Conservation (phyloP, 176 grass and related monocot genomes). For the Ensete ventricosum region DNA sequence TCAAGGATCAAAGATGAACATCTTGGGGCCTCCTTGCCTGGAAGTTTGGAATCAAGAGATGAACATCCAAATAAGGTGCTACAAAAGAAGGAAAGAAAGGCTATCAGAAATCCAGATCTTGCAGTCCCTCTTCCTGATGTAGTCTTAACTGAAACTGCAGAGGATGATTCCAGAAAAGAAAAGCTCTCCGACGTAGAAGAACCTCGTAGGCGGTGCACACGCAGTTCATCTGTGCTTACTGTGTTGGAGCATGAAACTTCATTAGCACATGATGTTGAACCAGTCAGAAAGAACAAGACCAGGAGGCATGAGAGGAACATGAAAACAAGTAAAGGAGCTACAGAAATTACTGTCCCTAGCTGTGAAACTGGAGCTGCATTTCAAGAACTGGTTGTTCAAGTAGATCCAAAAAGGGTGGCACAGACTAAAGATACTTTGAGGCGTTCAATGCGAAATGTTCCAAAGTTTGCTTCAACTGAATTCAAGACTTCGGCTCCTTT, state of each 20-base stretch:
- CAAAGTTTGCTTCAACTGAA: not conserved
- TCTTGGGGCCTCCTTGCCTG: not conserved
- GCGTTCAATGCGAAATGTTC: slow-evolving; percentile 8
- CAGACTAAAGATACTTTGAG: not conserved
- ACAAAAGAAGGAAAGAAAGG: not conserved
- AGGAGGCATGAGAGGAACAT: not conserved
- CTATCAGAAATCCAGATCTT: not conserved
- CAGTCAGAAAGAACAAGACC: slow-evolving; percentile 4
- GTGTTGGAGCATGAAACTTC: slow-evolving; percentile 1
- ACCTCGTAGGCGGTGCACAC: slow-evolving; percentile 11
- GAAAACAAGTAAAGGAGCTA: not conserved
- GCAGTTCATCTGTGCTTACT: slow-evolving; percentile 12
- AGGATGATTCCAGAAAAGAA: not conserved
- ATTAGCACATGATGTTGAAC: slow-evolving; percentile 1
- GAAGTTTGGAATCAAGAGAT: not conserved
- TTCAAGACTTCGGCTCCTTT: not conserved
- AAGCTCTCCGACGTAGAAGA: not conserved
- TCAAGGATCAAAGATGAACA: not conserved
- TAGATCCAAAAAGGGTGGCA: slow-evolving; percentile 4
- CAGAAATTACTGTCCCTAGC: not conserved
- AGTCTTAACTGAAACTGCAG: not conserved
- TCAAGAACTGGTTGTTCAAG: not conserved
- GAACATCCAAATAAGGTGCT: not conserved
- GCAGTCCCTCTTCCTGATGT: not conserved
- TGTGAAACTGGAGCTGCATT: slow-evolving; percentile 11